Evolutionary conservation across 225 moss, liverwort and hornwort species (phyloP).

Genomic region (Takakia lepidozioides): DNA sequence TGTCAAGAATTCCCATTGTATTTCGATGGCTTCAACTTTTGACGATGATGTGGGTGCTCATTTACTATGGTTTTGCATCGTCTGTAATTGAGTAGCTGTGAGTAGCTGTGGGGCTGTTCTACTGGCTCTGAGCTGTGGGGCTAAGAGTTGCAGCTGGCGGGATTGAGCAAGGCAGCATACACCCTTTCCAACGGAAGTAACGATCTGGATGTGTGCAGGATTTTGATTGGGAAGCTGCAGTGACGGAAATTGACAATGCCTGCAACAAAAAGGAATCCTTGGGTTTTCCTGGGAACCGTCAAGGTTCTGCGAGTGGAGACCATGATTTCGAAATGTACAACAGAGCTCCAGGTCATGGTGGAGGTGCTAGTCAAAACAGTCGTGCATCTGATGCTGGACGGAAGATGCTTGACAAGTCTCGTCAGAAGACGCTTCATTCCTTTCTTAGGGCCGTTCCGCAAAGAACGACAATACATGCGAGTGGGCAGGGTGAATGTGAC

Average conservation of each 20-base stretch:
- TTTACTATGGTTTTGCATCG: too few species aligned
- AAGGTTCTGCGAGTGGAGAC: constrained; percentile 16
- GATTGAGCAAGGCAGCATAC: too few species aligned
- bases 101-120: too few species aligned
- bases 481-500: neutral
- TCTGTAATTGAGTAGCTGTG: too few species aligned
- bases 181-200: too few species aligned
- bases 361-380: neutral
- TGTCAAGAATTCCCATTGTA: too few species aligned
- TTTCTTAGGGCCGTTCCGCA: neutral
- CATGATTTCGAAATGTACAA: too few species aligned
- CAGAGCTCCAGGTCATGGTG: constrained; percentile 2
- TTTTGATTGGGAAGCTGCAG: constrained; percentile 96
- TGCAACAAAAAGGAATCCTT: constrained; percentile 42
- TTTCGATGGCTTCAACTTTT: too few species aligned
- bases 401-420: neutral
- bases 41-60: too few species aligned
- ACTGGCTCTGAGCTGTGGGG: too few species aligned
- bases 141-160: too few species aligned
- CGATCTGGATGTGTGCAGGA: too few species aligned
- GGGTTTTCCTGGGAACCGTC: constrained; percentile 10
- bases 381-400: neutral
- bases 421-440: neutral
- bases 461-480: neutral
- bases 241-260: constrained; percentile 84